A percentile compares a stretch with the other conserved stretches of the same genome.
phyloP scores from a whole-genome alignment of 2,329 filamentous ascomycete species.

The Hymenoscyphus albidus region DNA sequence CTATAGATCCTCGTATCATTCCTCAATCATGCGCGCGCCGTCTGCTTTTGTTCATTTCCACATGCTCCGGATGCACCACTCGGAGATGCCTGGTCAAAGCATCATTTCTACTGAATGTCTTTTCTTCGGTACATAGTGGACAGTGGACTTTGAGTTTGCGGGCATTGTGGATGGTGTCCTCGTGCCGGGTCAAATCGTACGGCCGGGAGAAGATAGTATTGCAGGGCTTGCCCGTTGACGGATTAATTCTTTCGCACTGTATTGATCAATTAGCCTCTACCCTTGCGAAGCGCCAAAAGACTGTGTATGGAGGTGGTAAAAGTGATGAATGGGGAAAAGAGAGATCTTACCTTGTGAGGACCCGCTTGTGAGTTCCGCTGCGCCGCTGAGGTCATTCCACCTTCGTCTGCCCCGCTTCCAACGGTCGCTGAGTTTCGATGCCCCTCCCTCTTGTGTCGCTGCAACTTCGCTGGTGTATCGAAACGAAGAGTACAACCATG shows the following conservation, averaged over 20 bases:
- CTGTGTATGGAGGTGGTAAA: not conserved
- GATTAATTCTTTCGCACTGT: constrained; percentile 82
- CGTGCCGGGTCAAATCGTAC: constrained; percentile 93
- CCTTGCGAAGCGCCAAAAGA: not conserved
- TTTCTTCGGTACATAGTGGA: constrained; percentile 89
- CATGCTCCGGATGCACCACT: constrained; percentile 86
- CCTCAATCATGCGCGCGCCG: constrained; percentile 28
- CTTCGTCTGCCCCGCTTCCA: constrained; percentile 38
- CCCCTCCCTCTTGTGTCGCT: constrained; percentile 93
- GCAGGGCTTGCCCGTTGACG: constrained; percentile 90
- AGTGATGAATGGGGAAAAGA: not conserved
- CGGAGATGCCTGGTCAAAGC: constrained; percentile 91
- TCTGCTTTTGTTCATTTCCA: constrained; percentile 65
- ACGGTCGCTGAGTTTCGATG: constrained; percentile 70
- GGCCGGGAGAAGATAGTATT: constrained; percentile 91
- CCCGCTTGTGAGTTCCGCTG: constrained; percentile 83
- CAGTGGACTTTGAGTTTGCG: constrained; percentile 94
- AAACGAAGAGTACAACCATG: constrained; percentile 87
- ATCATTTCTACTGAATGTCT: constrained; percentile 94
- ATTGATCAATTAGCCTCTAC: not conserved
- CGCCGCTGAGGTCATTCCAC: constrained; percentile 48
- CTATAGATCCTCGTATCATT: not conserved
- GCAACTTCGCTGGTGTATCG: constrained; percentile 77
- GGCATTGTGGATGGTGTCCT: constrained; percentile 95
- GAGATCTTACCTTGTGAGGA: constrained; percentile 60